Evolutionary conservation across 768 basidiomycete species (phyloP), one percentile per base, ranked within the genome.

Genomic region (Mycena metata): DNA sequence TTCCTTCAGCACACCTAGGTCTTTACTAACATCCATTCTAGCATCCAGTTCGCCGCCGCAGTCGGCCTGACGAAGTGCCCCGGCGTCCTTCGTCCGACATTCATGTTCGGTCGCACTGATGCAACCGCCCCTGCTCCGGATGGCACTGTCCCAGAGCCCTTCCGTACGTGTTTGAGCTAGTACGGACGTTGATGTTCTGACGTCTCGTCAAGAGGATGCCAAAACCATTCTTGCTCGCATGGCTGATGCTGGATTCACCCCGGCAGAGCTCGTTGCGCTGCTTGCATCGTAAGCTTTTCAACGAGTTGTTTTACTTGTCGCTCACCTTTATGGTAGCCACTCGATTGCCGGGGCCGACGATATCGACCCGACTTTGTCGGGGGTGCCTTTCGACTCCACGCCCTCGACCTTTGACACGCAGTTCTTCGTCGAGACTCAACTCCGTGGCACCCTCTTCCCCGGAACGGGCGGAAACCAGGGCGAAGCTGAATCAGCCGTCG

Each of bases 1-100:
- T 46, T 24, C 11, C 24, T 6, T 26, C 17, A 45, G 24, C 19
- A 36, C 39, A 24, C 62, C 10, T 16, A 33, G 30, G 36, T 16
- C 17, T 21, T 24, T 12, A 21, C 43, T 47, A 1, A 43, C 17
- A 13, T 58, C 21, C 17, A 26, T 19, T 16, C 1, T 56, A 72
- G 73, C 47, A 78, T 79, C 49, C 78, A 79, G 26, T 77, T 80
- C 36, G 75, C 78, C 23, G 77, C 72, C 30, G 77, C 76, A 10
- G 75, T 79, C 42, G 74, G 71, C 33, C 59, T 77, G 21, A 68
- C 56, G 33, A 75, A 77, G 67, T 80, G 79, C 66, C 77, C 77
- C 13, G 80, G 79, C 56, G 76, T 75, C 66, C 76, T 76, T 42
- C 72, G 59, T 0, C 71, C 77, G 9, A 55, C 69, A 35, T 79